These are phyloP conservation scores for Pseudocercospora vitis DNA, from an alignment of 2,329 filamentous ascomycete species.

Conservation along the genomic window DNA sequence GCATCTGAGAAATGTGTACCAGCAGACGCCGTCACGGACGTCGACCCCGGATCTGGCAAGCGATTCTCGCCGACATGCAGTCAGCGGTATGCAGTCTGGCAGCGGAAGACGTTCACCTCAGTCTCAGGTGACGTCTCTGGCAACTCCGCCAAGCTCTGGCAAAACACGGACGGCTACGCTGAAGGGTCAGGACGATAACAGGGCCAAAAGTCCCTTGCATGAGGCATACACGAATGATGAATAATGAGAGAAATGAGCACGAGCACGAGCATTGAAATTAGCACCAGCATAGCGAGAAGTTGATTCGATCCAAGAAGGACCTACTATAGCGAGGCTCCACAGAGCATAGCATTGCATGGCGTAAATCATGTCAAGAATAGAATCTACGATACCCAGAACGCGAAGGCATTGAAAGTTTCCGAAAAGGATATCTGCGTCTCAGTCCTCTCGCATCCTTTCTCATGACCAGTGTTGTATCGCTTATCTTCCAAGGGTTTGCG, in stretches of 20 bases:
- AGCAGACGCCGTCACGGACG: conserved; percentile 28
- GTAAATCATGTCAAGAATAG: neutral
- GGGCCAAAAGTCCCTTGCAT: conserved; percentile 26
- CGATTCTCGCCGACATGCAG: conserved; percentile 19
- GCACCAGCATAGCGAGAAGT: neutral
- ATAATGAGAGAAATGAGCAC: neutral
- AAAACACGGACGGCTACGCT: conserved; percentile 20
- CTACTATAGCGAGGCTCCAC: neutral
- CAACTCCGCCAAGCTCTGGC: conserved; percentile 23
- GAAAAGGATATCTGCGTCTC: no score
- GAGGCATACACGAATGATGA: conserved; percentile 12
- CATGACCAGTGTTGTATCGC: no score
- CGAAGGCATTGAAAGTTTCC: conserved; percentile 4
- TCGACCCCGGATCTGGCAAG: conserved; percentile 26
- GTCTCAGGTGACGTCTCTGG: conserved; percentile 7
- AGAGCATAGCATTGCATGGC: conserved; percentile 2
- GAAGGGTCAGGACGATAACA: conserved; percentile 24
- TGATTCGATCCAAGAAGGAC: neutral
- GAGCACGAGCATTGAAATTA: no score
- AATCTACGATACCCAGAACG: conserved; percentile 7
- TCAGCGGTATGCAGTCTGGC: conserved; percentile 19
- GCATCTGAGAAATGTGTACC: conserved; percentile 18
- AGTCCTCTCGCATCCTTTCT: no score
- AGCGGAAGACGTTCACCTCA: conserved; percentile 6
- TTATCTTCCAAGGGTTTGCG: neutral